Conservation (phyloP, 331 rosid species). For the Acacia concinna region DNA sequence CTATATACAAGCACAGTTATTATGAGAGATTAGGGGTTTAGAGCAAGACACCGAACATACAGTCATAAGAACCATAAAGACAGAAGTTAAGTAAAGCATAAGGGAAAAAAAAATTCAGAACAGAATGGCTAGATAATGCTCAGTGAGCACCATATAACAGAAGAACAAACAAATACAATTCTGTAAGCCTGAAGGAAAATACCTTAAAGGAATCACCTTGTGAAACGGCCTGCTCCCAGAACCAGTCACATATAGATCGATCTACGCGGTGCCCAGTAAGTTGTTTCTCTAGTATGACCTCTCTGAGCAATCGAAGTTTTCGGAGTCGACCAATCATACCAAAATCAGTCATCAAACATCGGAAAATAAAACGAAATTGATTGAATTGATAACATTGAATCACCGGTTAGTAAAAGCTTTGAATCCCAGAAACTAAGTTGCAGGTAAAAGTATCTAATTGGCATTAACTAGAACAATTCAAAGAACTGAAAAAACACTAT, state of each 20-base stretch:
- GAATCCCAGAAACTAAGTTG: background rate
- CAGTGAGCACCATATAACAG: background rate
- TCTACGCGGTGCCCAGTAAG: conserved; percentile 90
- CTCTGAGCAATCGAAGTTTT: conserved; percentile 48
- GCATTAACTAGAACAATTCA: background rate
- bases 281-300: conserved; percentile 96
- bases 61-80: background rate
- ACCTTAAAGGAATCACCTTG: conserved; percentile 88
- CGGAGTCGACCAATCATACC: background rate
- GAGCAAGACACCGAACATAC: background rate
- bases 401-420: background rate
- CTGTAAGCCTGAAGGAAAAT: background rate
- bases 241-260: conserved; percentile 92
- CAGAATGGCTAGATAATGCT: background rate
- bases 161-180: background rate
- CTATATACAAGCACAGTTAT: conserved; percentile 38
- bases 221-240: conserved; percentile 82
- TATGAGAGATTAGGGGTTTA: background rate
- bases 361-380: conserved; percentile 1
- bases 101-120: background rate
- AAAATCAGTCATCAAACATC: background rate
- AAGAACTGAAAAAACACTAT: background rate
- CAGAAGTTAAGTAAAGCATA: background rate
- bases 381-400: background rate
- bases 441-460: background rate